Conservation (phyloP, 768 basidiomycete genomes). For the Mrakia gelida region DNA sequence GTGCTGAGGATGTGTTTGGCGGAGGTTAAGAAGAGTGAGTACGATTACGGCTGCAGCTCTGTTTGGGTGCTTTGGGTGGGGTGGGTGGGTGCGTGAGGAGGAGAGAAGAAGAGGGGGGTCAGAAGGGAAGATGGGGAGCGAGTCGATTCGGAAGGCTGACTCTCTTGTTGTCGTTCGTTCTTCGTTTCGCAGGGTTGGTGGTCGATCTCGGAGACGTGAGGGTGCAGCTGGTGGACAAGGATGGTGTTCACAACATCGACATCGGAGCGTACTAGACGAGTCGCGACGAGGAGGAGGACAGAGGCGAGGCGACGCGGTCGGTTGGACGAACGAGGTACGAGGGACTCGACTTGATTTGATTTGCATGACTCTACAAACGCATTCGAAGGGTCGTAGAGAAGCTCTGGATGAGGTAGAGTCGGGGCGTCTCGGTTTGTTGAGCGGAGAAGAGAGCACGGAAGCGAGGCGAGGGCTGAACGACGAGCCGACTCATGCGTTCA, state of each 20-base stretch:
- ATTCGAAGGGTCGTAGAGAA: no score
- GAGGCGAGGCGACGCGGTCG: background rate
- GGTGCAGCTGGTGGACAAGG: slow-evolving; percentile 86
- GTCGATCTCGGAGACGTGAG: slow-evolving; percentile 54
- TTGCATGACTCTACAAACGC: background rate
- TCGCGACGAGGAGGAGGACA: background rate
- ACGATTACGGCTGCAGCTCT: no score
- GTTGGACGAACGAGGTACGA: background rate
- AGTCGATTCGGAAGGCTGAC: background rate
- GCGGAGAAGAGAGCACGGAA: no score
- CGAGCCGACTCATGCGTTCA: no score
- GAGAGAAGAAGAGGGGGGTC: slow-evolving; percentile 42
- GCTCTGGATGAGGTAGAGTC: no score
- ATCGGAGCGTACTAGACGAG: slow-evolving; percentile 43
- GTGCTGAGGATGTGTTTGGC: slow-evolving; percentile 79
- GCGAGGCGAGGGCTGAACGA: no score
- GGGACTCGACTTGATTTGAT: background rate
- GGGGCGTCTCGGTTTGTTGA: no score
- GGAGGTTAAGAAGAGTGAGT: slow-evolving; percentile 74
- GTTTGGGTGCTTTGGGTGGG: background rate
- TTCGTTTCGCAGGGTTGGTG: slow-evolving; percentile 19
- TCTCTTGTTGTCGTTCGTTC: background rate
- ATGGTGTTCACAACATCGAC: slow-evolving; percentile 77
- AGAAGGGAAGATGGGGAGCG: background rate
- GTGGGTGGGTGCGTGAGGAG: background rate